Evolutionary conservation across 371 early-diverging fungal species (phyloP), one percentile per base, ranked within the genome.

Genomic region (Globomyces sp.): DNA sequence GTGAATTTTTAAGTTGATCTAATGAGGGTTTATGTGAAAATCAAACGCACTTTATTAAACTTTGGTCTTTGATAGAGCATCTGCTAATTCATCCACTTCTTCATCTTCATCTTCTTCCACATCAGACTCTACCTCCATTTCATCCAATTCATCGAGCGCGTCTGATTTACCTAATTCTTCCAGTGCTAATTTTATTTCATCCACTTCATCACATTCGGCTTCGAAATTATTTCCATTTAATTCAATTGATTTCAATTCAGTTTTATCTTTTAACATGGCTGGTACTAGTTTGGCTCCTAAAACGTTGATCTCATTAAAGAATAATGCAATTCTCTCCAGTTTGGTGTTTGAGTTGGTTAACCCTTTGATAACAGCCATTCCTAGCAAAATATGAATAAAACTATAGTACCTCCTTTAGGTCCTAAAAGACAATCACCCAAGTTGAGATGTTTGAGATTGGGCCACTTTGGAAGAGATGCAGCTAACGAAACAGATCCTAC

Each of bases 171-270:
- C 87, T 71, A 87, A 82, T 44, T 73, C 78, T 57, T 85, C 74
- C n/a, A 96, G 75, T 6, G 88, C 87, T n/a, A 82, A 85, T 57
- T 77, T 79, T 70, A 92, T 87, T 44, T 83, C 74, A 36, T 88
- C 79, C 11, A 87, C 86, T 2, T 88, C 89, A 2, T 80, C 81
- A 69, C 90, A 85, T 58, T 95, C 92, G 1, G 90, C 85, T 51
- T 87, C 85, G 71, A 96, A 92, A 58, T 81, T 79, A 77, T 98
- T 98, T 8, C 98, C 98, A 72, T 96, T 96, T 64, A 98, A 81
- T 71, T 93, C 91, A 43, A 98, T 72, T 36, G 73, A 75, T 53
- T 72, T 79, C 34, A 98, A 70, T 11, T 79, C 68, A 64, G 74
- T 75, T 67, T 95, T 83, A 63, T 84, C 84, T 52, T 79, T 71